Evolutionary conservation across 768 basidiomycete species (phyloP).

Genomic region (Panaeolus papilionaceus): DNA sequence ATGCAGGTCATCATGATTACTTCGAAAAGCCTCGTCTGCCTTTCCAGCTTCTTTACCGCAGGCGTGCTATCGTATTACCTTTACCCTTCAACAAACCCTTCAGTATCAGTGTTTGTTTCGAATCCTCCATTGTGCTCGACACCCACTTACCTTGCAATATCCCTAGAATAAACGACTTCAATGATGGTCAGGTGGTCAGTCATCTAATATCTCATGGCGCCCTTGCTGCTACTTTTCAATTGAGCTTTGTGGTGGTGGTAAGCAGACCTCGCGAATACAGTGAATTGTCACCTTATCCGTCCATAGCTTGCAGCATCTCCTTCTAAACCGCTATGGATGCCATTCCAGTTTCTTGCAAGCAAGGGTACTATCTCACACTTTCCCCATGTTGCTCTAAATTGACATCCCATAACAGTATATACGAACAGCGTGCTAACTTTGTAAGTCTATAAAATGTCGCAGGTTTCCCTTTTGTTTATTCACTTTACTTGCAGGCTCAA

Average conservation of each 20-base stretch:
- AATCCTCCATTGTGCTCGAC: not conserved
- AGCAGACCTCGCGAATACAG: slow-evolving; percentile 2
- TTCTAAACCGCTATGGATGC: slow-evolving; percentile 31
- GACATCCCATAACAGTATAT: slow-evolving; percentile 23
- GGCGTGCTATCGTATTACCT: slow-evolving; percentile 23
- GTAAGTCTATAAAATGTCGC: slow-evolving; percentile 15
- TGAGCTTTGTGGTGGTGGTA: slow-evolving; percentile 29
- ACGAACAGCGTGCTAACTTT: slow-evolving; percentile 32
- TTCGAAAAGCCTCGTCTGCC: slow-evolving; percentile 24
- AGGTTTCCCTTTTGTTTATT: not conserved
- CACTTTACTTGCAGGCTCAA: slow-evolving; percentile 26
- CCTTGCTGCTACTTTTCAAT: slow-evolving; percentile 26
- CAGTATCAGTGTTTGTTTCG: slow-evolving; percentile 20
- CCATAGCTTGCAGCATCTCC: slow-evolving; percentile 31
- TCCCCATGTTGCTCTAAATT: not conserved
- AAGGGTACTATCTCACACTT: slow-evolving; percentile 25
- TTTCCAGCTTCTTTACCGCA: slow-evolving; percentile 21
- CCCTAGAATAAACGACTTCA: slow-evolving; percentile 20
- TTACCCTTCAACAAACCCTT: slow-evolving; percentile 19
- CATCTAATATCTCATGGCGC: slow-evolving; percentile 26
- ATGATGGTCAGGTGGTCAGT: slow-evolving; percentile 26
- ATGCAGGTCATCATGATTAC: slow-evolving; percentile 9
- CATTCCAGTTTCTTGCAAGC: slow-evolving; percentile 34
- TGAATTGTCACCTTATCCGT: not conserved
- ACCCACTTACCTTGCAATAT: slow-evolving; percentile 1